Evolutionary conservation across 306 rosid species (phyloP).

Genomic region (Heteromeles arbutifolia): DNA sequence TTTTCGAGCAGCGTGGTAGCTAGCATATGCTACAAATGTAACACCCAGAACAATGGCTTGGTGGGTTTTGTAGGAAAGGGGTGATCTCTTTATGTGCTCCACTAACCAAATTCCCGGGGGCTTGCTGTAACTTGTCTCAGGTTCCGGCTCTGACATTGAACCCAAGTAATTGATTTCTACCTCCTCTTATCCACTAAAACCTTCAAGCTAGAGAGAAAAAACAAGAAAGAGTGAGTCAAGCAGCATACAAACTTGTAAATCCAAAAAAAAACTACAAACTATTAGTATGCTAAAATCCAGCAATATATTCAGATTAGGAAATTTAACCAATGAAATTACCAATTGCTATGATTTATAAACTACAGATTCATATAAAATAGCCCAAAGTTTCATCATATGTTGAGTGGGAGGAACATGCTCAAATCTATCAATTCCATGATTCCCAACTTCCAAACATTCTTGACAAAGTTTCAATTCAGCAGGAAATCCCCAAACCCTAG

Average conservation of each 20-base stretch:
- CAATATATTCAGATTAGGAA: background rate
- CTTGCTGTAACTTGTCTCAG: conserved; percentile 33
- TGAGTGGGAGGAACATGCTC: background rate
- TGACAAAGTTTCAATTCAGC: background rate
- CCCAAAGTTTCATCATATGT: background rate
- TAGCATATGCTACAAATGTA: conserved; percentile 82
- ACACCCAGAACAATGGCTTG: conserved; percentile 72
- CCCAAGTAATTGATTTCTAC: conserved; percentile 29
- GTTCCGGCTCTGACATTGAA: conserved; percentile 34
- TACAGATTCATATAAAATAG: background rate
- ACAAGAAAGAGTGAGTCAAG: background rate
- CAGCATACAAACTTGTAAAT: background rate
- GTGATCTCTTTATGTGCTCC: conserved; percentile 49
- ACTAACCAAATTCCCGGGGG: conserved; percentile 53
- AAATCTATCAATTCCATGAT: background rate
- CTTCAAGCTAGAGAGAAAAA: conserved; percentile 25
- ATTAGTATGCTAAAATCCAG: background rate
- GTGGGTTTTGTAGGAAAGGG: conserved; percentile 71
- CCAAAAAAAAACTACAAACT: background rate
- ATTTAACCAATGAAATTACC: background rate
- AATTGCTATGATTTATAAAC: background rate
- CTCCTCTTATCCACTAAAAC: conserved; percentile 7
- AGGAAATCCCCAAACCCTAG: background rate
- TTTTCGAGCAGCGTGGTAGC: conserved; percentile 89
- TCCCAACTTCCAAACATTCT: background rate